Evolutionary conservation across 176 grass and related monocot species (phyloP).

Genomic region (Bonia amplexicaulis): DNA sequence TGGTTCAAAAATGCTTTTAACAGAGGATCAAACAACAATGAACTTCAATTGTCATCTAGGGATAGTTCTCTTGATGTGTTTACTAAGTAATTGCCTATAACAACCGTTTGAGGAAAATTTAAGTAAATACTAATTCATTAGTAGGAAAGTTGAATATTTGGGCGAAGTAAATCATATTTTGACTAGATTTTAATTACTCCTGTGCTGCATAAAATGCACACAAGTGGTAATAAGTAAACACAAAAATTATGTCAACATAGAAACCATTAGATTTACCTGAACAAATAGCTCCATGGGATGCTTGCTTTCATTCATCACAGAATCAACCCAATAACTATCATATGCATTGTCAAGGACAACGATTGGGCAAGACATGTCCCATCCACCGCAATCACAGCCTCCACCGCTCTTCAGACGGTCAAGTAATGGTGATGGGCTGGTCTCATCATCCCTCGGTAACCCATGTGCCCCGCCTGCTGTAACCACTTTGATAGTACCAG

Average conservation of each 20-base stretch:
- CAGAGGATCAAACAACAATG: neutral
- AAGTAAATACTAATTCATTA: neutral
- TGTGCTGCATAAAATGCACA: neutral
- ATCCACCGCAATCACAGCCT: conserved; percentile 90
- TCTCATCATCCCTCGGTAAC: conserved; percentile 59
- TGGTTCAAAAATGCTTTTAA: neutral
- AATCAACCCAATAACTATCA: conserved; percentile 51
- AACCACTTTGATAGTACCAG: conserved; percentile 51
- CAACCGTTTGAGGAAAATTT: neutral
- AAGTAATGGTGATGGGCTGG: conserved; percentile 64
- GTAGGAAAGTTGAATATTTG: neutral
- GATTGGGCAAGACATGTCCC: conserved; percentile 97
- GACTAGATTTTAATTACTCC: neutral
- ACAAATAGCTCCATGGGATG: conserved; percentile 57
- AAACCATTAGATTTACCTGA: conserved; percentile 55
- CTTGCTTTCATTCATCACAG: conserved; percentile 47
- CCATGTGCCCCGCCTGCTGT: conserved; percentile 73
- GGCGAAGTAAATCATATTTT: neutral
- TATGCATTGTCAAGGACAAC: conserved; percentile 63
- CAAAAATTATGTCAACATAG: neutral
- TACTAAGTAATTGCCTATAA: neutral
- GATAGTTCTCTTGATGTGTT: neutral
- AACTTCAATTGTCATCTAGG: neutral
- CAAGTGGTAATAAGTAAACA: neutral
- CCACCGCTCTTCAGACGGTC: conserved; percentile 83